These are phyloP conservation scores for Wickerhamomyces tratensis DNA, from an alignment of 805 yeast species.

Conservation along the genomic window DNA sequence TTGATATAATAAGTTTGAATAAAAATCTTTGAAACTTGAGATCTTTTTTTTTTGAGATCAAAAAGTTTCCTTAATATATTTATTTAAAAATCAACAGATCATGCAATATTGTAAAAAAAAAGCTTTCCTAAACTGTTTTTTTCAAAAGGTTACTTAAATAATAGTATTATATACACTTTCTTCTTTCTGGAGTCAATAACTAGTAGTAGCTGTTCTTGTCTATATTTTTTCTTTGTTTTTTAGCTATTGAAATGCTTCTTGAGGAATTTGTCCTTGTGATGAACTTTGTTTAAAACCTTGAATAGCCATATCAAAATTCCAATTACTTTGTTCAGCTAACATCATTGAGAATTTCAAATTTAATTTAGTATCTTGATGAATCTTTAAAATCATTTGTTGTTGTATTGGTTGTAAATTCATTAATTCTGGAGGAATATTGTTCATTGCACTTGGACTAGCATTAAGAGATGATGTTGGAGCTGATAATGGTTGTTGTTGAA, in stretches of 20 bases:
- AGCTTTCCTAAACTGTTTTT: too few relatives aligned
- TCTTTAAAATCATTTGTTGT: constrained; percentile 51
- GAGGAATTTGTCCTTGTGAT: constrained; percentile 18
- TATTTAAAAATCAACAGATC: too few relatives aligned
- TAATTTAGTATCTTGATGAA: constrained; percentile 65
- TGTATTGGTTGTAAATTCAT: constrained; percentile 55
- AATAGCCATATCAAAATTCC: constrained; percentile 67
- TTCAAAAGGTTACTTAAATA: too few relatives aligned
- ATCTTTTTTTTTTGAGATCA: too few relatives aligned
- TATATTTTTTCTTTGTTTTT: too few relatives aligned
- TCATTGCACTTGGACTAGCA: constrained; percentile 6
- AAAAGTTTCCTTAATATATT: too few relatives aligned
- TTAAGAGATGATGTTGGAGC: constrained; percentile 8
- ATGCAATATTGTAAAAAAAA: too few relatives aligned
- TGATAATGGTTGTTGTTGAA: constrained; percentile 4
- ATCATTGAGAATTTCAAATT: constrained; percentile 72
- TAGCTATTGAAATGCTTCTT: constrained; percentile 14
- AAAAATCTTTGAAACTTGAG: too few relatives aligned
- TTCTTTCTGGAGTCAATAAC: too few relatives aligned
- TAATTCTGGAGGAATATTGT: constrained; percentile 4
- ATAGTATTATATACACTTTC: too few relatives aligned
- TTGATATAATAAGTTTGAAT: too few relatives aligned
- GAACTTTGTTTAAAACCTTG: constrained; percentile 59
- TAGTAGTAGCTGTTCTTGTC: too few relatives aligned
- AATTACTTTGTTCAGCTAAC: constrained; percentile 81